phyloP scores from a whole-genome alignment of 208 protist genomes.

The Leishmania arabica region DNA sequence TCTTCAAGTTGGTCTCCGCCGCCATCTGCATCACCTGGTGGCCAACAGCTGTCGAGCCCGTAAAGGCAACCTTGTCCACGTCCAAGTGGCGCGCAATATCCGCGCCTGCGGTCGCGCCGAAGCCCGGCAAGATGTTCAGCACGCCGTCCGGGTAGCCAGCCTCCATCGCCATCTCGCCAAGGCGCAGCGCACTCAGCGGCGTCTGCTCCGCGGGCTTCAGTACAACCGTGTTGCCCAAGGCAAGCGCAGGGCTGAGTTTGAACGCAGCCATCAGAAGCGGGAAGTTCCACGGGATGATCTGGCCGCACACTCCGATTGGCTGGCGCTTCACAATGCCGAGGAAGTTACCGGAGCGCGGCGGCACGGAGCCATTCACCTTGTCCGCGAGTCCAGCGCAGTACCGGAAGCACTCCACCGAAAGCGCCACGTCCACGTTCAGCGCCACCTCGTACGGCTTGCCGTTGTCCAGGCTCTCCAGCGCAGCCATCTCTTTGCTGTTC shows the following conservation, averaged over 20 bases:
- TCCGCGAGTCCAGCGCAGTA: constrained; percentile 92
- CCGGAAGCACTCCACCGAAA: constrained; percentile 65
- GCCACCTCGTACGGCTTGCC: constrained; percentile 84
- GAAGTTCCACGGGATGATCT: constrained; percentile 94
- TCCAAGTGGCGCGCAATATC: constrained; percentile 67
- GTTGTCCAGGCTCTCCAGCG: constrained; percentile 89
- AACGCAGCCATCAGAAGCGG: constrained; percentile 87
- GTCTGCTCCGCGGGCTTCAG: constrained; percentile 93
- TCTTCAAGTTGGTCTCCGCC: constrained; percentile 77
- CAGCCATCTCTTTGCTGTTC: constrained; percentile 67
- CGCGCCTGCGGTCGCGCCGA: constrained; percentile 72
- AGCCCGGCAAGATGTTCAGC: constrained; percentile 88
- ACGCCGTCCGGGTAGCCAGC: constrained; percentile 89
- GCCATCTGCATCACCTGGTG: constrained; percentile 66
- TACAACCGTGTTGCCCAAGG: constrained; percentile 83
- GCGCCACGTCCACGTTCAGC: constrained; percentile 57
- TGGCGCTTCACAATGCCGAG: constrained; percentile 75
- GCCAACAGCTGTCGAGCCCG: constrained; percentile 81
- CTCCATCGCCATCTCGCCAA: constrained; percentile 79
- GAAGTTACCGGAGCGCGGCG: constrained; percentile 60
- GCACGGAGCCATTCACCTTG: constrained; percentile 87
- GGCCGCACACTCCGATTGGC: constrained; percentile 83
- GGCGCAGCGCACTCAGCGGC: constrained; percentile 76
- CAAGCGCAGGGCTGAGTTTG: constrained; percentile 88
- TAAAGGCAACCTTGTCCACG: constrained; percentile 93